Base-by-base conservation (phyloP, 805 yeast species). In the Ogataea philodendri region DNA sequence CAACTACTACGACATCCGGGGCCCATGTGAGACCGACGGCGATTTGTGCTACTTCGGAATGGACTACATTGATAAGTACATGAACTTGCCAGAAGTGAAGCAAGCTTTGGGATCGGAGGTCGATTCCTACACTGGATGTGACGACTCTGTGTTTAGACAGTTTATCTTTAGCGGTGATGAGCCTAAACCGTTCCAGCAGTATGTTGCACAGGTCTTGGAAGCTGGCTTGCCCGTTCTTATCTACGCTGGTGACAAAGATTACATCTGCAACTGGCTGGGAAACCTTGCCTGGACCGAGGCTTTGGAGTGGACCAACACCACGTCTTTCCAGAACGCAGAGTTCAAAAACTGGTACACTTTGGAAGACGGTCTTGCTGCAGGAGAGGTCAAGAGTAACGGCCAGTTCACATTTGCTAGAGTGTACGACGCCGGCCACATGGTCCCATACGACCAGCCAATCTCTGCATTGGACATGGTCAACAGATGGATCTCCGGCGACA, bases 251-350 rank as follows among this genome's bases (percentile, higher is more conserved):
- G 96, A 89, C 66, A 86, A 87, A 66, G 97, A 89, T 63, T 89
- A 81, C 63, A 89, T 89, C 57, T 89, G 97, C 67, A 89, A 90
- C 69, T 89, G 96, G 96, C 73, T 90, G 55, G 97, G 97, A 46
- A 88, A 88, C 61, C 76, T 78, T 55, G 93, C 83, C 10, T 85
- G 96, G 95, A 70, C 90, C 22, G 70, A 84, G 55, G 74, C 66
- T 30, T 70, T 87, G 36, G 84, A 83, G 53, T 57, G 62, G 62
- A 28, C 41, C 3, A 39, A 44, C 3, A 24, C 42, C n/a, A 36
- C 23, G 1, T 22, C 47, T 2, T 57, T 41, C 28, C 42, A 39
- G 16, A 18, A 11, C 4, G 55, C 62, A 2, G 24, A 24, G 2
- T 46, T 47, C 30, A 32, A 39, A 3, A 25, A 45, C 2, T 44